These are phyloP conservation scores for Arthrocladium fulminans DNA, from an alignment of 2,329 filamentous ascomycete species.

Conservation along the genomic window DNA sequence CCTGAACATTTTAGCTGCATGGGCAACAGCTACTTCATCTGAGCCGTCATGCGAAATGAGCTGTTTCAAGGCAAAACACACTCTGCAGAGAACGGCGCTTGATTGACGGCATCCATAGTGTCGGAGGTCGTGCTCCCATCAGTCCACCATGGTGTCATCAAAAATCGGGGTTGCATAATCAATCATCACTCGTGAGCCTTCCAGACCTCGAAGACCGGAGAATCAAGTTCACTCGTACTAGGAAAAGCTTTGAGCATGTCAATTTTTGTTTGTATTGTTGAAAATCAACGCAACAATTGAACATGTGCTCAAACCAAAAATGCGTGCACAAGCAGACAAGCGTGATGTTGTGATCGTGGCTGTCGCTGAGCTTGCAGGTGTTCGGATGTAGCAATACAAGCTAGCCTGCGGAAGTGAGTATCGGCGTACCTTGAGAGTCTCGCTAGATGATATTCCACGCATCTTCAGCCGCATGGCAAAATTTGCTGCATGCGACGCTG, in stretches of 20 bases:
- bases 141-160: no score
- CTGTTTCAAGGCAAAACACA: no score
- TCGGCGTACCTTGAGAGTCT: slow-evolving; percentile 38
- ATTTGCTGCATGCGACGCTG: slow-evolving; percentile 98
- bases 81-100: no score
- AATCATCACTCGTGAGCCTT: neutral
- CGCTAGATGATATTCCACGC: slow-evolving; percentile 82
- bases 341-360: slow-evolving; percentile 62
- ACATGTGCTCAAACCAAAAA: slow-evolving; percentile 53
- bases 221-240: slow-evolving; percentile 23
- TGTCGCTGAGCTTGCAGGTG: slow-evolving; percentile 26
- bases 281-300: slow-evolving; percentile 67
- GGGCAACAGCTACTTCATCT: no score
- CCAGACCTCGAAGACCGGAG: no score
- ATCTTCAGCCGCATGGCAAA: slow-evolving; percentile 96
- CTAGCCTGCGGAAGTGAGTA: slow-evolving; percentile 3
- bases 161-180: no score
- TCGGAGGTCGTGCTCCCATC: no score
- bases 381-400: slow-evolving; percentile 10
- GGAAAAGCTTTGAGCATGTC: slow-evolving; percentile 48
- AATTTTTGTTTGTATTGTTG: slow-evolving; percentile 72
- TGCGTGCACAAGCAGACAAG: slow-evolving; percentile 35
- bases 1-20: no score
- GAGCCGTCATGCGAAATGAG: neutral
- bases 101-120: no score